phyloP scores from a whole-genome alignment of 164 flowering plant genomes.

The Sedum album region DNA sequence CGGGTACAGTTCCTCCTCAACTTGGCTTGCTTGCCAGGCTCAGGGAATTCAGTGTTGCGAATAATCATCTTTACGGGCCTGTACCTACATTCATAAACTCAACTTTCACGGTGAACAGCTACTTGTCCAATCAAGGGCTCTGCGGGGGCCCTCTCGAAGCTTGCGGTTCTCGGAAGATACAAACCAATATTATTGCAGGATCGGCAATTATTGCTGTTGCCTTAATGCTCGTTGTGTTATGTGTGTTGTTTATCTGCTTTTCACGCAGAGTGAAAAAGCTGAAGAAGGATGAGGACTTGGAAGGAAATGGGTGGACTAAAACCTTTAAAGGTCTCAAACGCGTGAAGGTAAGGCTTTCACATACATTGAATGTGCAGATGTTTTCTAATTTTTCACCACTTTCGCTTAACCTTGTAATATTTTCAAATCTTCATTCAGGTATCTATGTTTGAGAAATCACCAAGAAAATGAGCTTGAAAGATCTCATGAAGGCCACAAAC shows the following conservation, averaged over 20 bases:
- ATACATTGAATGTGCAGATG: not conserved
- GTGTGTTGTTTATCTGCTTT: slow-evolving; percentile 26
- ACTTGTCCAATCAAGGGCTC: slow-evolving; percentile 47
- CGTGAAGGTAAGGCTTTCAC: slow-evolving; percentile 42
- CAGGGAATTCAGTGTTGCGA: slow-evolving; percentile 38
- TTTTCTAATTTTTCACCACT: not conserved
- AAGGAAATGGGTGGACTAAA: slow-evolving; percentile 83
- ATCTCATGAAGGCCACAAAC: slow-evolving; percentile 70
- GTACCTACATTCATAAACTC: slow-evolving; percentile 30
- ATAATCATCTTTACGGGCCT: slow-evolving; percentile 47
- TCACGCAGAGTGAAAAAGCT: slow-evolving; percentile 23
- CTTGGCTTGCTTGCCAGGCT: slow-evolving; percentile 40
- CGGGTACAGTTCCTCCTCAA: slow-evolving; percentile 48
- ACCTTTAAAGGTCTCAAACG: slow-evolving; percentile 53
- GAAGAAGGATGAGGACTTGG: slow-evolving; percentile 66
- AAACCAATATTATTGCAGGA: slow-evolving; percentile 34
- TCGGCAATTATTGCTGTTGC: slow-evolving; percentile 48
- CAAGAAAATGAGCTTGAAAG: slow-evolving; percentile 49
- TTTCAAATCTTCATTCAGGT: slow-evolving; percentile 29
- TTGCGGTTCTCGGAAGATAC: slow-evolving; percentile 27
- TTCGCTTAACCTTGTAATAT: not conserved
- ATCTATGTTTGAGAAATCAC: slow-evolving; percentile 60
- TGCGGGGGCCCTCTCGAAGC: slow-evolving; percentile 41
- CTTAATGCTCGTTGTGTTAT: slow-evolving; percentile 27
- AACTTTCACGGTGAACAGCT: slow-evolving; percentile 17